phyloP scores from a whole-genome alignment of 148 eudicot species.

The Hydrangea macrophylla region DNA sequence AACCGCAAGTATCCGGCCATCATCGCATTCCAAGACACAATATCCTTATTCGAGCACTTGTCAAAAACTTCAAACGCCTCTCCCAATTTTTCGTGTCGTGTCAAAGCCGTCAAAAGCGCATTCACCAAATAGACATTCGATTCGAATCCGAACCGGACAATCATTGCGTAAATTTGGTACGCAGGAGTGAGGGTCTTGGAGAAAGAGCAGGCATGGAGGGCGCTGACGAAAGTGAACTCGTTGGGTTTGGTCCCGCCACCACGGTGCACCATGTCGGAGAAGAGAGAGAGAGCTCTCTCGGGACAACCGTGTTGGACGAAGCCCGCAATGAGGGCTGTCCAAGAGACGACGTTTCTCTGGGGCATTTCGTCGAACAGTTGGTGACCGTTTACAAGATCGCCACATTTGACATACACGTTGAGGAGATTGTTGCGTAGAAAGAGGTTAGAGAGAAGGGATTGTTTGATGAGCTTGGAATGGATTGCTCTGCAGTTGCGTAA shows the following conservation, averaged over 20 bases:
- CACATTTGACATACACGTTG: conserved; percentile 37
- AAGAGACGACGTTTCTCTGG: conserved; percentile 50
- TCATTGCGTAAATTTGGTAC: conserved; percentile 37
- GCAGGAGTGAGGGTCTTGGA: conserved; percentile 20
- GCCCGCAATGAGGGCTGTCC: conserved; percentile 58
- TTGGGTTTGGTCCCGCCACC: conserved; percentile 36
- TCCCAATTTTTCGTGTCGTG: conserved; percentile 29
- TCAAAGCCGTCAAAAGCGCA: conserved; percentile 46
- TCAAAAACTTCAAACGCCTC: conserved; percentile 48
- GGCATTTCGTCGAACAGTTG: conserved; percentile 71
- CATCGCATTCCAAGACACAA: conserved; percentile 70
- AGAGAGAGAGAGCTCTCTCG: conserved; percentile 29
- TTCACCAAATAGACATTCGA: conserved; percentile 41
- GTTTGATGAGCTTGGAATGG: conserved; percentile 51
- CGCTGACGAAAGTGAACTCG: conserved; percentile 51
- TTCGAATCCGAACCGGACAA: conserved; percentile 47
- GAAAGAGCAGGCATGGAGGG: conserved; percentile 52
- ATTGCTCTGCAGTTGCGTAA: conserved; percentile 38
- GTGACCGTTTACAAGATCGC: conserved; percentile 35
- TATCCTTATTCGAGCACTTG: conserved; percentile 35
- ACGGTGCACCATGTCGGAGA: conserved; percentile 48
- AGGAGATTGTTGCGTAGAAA: conserved; percentile 53
- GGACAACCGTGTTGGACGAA: conserved; percentile 42
- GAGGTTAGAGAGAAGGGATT: conserved; percentile 23
- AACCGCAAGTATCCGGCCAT: conserved; percentile 46